Evolutionary conservation across 2,329 filamentous ascomycete species (phyloP), one percentile per base, ranked within the genome.

Genomic region (Lizonia empirigonia): DNA sequence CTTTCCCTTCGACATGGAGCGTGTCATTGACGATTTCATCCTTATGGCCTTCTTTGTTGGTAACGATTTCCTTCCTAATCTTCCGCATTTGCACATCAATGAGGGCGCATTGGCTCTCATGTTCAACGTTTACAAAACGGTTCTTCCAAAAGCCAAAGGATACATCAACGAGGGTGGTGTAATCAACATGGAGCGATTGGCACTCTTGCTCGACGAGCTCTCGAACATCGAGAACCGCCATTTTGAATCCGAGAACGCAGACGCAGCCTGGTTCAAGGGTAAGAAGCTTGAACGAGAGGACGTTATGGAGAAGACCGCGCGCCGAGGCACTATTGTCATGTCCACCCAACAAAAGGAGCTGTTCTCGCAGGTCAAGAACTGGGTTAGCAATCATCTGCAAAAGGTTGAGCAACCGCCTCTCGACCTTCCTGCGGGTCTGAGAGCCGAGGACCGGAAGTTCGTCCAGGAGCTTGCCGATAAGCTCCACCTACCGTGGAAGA

Each of bases 21-120:
- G 89, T 58, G 86, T 99, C 68, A 97, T 99, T 77, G 94, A 99
- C 72, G 94, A 99, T 79, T 99, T 99, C 75, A 97, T 99, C 71
- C 84, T 99, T 55, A 97, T 99, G 91, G 93, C 92, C 38, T 99
- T 99, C 78, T 99, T 99, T 74, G 91, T 99, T 66, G 94, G 94
- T 71, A 99, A 99, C 75, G 94, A 99, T 82, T 99, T 99, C 78
- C 82, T 99, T 73, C 94, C 94, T 3, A 97, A 99, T 75, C 81
- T 99, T 51, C 95, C 95, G 5, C 90, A 95, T 68, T 77, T 99
- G 59, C 94, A 99, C 75, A 99, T 99, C 76, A 99, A 99, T 74
- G 95, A 99, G 75, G 95, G 94, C 59, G 94, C 95, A 18, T 78
- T 99, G 74, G 90, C 93, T 19, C 87, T 94, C 69, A 99, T 99